Evolutionary conservation across 1,139 yeast species (phyloP).

Genomic region (Wickerhamomyces sp.): DNA sequence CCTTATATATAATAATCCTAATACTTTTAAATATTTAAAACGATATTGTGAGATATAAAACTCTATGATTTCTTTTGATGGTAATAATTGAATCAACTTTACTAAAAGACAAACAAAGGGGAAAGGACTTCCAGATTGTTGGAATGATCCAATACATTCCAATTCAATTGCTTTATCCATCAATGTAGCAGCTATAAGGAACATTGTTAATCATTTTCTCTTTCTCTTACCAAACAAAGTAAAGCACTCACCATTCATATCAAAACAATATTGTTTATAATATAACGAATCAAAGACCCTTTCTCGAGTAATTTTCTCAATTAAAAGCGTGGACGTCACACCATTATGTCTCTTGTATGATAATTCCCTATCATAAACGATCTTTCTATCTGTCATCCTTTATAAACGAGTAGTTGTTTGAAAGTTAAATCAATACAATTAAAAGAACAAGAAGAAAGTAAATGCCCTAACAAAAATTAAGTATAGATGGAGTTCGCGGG

Average conservation of each 20-base stretch:
- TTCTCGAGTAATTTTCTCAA: conserved; percentile 58
- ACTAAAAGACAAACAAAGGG: conserved; percentile 52
- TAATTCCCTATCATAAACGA: conserved; percentile 30
- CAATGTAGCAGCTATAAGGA: conserved; percentile 17
- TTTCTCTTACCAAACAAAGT: too few relatives aligned
- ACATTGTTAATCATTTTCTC: background rate
- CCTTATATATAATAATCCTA: conserved; percentile 44
- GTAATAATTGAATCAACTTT: conserved; percentile 51
- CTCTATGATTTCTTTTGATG: conserved; percentile 38
- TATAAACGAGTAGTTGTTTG: too few relatives aligned
- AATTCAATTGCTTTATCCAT: conserved; percentile 35
- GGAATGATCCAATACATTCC: conserved; percentile 41
- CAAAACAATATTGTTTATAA: conserved; percentile 50
- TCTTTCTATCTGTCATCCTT: background rate
- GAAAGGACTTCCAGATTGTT: conserved; percentile 43
- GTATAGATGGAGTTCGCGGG: too few relatives aligned
- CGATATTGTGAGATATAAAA: conserved; percentile 42
- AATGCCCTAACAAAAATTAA: conserved; percentile 1
- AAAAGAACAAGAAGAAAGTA: too few relatives aligned
- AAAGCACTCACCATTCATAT: conserved; percentile 30
- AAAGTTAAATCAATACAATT: too few relatives aligned
- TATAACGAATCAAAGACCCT: conserved; percentile 55
- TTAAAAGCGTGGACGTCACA: conserved; percentile 43
- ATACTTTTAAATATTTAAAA: conserved; percentile 52
- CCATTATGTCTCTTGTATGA: conserved; percentile 30